Evolutionary conservation across 139 green algal genomes (phyloP), one percentile per base, ranked within the genome.

Genomic region (Ettlia oleoabundans): DNA sequence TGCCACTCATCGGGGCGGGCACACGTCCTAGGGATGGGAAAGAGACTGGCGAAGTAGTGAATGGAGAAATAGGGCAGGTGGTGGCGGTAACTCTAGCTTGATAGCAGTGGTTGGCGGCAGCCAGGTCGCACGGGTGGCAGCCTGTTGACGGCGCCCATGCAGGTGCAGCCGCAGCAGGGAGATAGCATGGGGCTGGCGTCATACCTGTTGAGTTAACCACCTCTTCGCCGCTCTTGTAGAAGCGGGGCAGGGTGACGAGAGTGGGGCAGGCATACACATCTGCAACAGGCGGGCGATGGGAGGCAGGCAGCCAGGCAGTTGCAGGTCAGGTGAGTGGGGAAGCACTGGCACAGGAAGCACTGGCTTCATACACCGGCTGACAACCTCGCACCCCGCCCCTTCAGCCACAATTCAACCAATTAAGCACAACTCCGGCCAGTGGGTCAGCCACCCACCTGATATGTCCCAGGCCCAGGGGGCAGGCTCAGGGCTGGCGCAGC

Each of bases 221-320:
- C 2, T 38, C 51, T 2, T 43, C 51, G 5, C 68, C 63, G 40
- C 69, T 61, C 62, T 55, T 38, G 37, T 76, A 80, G 82, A 86
- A 90, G 55, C 62, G 77, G 5, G 86, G 73, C n/a, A 89, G 68
- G 35, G 86, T 82, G 65, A 78, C 37, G 6, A 90, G 74, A 2
- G 86, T 86, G 33, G 78, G 84, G 40, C 42, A 82, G 26, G 42
- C 42, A 35, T 76, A 83, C 1, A 47, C 63, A 26, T 47, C 62
- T 40, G 53, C 64, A 28, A 71, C 38, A 66, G 82, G 55, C 30
- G 37, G 21, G 28, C 41, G 41, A n/a, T 4, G 72, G 30, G 30
- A 33, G 55, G 67, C 38, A 53, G 10, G 67, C 13, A 32, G 55
- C 18, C 55, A 28, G 21, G 55, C 55, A 65, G 55, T 28, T 32